phyloP scores from a whole-genome alignment of 106 monocot species.

The Dioscorea zingiberensis region DNA sequence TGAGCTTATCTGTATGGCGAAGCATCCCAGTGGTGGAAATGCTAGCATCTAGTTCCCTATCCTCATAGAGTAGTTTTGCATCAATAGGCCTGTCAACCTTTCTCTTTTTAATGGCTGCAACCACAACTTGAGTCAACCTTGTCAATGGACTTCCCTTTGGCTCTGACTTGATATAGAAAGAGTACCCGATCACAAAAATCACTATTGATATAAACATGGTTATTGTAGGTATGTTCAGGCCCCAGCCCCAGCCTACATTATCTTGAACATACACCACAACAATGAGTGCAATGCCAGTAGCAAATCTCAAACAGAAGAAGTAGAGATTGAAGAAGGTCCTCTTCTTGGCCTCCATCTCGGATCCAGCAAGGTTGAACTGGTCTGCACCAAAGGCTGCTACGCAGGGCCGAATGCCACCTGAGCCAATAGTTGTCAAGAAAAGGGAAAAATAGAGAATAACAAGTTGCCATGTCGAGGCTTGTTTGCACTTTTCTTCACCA shows the following conservation, averaged over 20 bases:
- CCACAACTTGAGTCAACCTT: constrained; percentile 25
- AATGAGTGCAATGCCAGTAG: constrained; percentile 21
- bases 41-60: constrained; percentile 5
- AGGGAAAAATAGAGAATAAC: constrained; percentile 58
- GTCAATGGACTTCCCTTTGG: constrained; percentile 28
- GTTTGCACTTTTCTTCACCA: constrained; percentile 13
- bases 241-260: constrained; percentile 43
- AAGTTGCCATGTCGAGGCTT: constrained; percentile 32
- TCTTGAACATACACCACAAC: constrained; percentile 44
- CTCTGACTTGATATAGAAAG: constrained; percentile 20
- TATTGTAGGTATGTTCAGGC: constrained; percentile 29
- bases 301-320: constrained; percentile 25
- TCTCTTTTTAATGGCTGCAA: constrained; percentile 28
- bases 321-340: constrained; percentile 46
- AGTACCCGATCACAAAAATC: constrained; percentile 26
- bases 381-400: constrained; percentile 80
- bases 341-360: background rate
- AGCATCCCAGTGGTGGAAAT: constrained; percentile 17
- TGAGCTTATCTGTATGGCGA: constrained; percentile 9
- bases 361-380: constrained; percentile 38
- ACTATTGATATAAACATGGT: constrained; percentile 26
- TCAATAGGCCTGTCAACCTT: constrained; percentile 7
- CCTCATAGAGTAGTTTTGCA: constrained; percentile 9
- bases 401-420: constrained; percentile 81
- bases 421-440: constrained; percentile 48